Evolutionary conservation across 345 rosid genomes (phyloP).

Genomic region (Bruguiera gymnorhiza): DNA sequence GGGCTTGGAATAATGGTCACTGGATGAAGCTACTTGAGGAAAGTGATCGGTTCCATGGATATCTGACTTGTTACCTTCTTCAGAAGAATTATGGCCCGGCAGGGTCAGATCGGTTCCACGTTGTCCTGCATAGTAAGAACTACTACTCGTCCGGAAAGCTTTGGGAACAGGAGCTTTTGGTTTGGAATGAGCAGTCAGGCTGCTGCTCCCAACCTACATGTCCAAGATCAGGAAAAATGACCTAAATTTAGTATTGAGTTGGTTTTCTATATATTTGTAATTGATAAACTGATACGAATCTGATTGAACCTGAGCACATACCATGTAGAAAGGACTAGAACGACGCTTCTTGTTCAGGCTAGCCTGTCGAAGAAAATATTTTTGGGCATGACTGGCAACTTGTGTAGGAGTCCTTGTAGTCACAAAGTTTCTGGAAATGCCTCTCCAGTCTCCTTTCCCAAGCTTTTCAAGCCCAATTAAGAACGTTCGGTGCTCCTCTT

Average conservation of each 20-base stretch:
- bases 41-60: neutral
- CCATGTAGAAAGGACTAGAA: constrained; percentile 67
- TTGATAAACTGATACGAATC: neutral
- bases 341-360: constrained; percentile 50
- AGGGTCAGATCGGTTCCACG: constrained; percentile 2
- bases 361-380: constrained; percentile 56
- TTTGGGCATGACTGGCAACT: constrained; percentile 76
- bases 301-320: constrained; percentile 6
- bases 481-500: constrained; percentile 57
- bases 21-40: neutral
- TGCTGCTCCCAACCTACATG: constrained; percentile 25
- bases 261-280: too few species aligned
- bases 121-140: neutral
- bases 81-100: constrained; percentile 2
- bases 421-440: constrained; percentile 56
- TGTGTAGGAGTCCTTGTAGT: constrained; percentile 68
- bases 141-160: neutral
- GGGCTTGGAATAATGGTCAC: neutral
- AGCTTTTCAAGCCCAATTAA: constrained; percentile 55
- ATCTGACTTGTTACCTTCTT: constrained; percentile 4
- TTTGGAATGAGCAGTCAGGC: neutral
- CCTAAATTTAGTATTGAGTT: neutral
- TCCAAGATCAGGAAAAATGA: neutral
- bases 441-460: constrained; percentile 78
- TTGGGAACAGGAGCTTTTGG: neutral